Percentiles rank a stretch among this genome's conserved stretches.
These are phyloP conservation scores for Blastocystis sp. DNA, from an alignment of 352 stramenopile species.

Conservation along the genomic window DNA sequence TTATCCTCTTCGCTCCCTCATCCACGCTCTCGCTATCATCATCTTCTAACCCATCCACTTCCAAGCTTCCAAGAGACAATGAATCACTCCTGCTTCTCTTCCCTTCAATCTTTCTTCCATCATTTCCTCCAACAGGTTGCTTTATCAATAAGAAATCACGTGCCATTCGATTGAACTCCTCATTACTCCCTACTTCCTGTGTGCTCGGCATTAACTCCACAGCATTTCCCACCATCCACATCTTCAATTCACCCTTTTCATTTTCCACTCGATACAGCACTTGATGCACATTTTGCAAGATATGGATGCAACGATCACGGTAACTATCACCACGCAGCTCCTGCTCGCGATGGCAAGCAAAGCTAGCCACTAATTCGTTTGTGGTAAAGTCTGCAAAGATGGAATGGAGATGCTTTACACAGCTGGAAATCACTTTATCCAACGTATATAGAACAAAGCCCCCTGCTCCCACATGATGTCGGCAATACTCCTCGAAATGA, in stretches of 20 bases:
- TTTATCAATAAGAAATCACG: neutral
- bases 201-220: neutral
- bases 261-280: neutral
- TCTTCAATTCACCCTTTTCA: neutral
- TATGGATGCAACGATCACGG: neutral
- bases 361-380: neutral
- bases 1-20: neutral
- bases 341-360: neutral
- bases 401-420: neutral
- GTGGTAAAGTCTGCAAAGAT: neutral
- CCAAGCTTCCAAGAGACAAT: neutral
- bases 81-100: neutral
- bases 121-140: neutral
- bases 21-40: neutral
- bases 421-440: constrained; percentile 12
- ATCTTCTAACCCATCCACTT: neutral
- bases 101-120: neutral
- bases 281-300: neutral
- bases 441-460: constrained; percentile 53
- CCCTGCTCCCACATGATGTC: neutral
- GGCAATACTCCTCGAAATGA: constrained; percentile 31
- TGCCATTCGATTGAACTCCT: neutral
- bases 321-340: neutral
- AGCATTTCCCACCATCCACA: constrained; percentile 32
- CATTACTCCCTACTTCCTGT: neutral